These are phyloP conservation scores for Fusarium sp. DNA, from an alignment of 2,329 filamentous ascomycete genomes.

Conservation along the genomic window DNA sequence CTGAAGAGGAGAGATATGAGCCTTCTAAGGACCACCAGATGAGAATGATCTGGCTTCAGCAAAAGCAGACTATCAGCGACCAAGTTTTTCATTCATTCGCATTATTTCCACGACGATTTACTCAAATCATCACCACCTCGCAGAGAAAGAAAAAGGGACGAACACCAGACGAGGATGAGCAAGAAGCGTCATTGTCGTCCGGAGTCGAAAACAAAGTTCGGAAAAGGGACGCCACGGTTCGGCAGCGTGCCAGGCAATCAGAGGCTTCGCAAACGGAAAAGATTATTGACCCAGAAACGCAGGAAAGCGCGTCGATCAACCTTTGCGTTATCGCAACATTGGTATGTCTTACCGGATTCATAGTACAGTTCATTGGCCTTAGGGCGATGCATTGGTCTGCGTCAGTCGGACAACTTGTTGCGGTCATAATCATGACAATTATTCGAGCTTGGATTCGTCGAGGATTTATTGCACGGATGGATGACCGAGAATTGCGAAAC, in stretches of 20 bases:
- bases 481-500: background rate
- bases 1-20: slow-evolving; percentile 40
- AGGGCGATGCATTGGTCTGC: slow-evolving; percentile 18
- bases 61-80: slow-evolving; percentile 43
- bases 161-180: no score
- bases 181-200: no score
- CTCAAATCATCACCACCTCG: background rate
- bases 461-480: background rate
- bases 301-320: background rate
- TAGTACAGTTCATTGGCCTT: slow-evolving; percentile 14
- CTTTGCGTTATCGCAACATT: background rate
- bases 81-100: slow-evolving; percentile 48
- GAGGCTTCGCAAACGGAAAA: background rate
- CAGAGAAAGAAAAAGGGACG: background rate
- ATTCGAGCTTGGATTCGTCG: background rate
- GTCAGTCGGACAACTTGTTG: background rate
- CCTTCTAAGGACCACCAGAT: slow-evolving; percentile 17
- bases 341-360: background rate
- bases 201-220: no score
- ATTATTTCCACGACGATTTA: background rate
- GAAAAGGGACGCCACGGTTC: no score
- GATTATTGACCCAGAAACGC: no score
- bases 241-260: no score
- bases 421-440: background rate
- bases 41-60: slow-evolving; percentile 50